Evolutionary conservation across 805 yeast species (phyloP).

Genomic region (Wickerhamiella lipophila): DNA sequence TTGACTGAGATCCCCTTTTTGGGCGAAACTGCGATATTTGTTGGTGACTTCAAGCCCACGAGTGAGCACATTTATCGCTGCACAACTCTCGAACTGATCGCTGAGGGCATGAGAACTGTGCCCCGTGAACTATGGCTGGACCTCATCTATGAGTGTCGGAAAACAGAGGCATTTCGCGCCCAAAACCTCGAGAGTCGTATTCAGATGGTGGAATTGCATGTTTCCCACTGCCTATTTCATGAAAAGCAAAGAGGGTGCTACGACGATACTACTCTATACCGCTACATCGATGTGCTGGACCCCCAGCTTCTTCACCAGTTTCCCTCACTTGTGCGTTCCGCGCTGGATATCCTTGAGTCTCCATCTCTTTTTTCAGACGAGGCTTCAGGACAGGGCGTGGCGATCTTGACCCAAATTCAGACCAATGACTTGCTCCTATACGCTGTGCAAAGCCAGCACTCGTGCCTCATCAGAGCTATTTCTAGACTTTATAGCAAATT

Average conservation of each 20-base stretch:
- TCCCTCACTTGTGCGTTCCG: background rate
- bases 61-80: background rate
- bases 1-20: background rate
- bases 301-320: background rate
- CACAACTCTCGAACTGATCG: background rate
- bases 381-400: background rate
- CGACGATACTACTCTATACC: background rate
- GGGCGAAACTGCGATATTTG: background rate
- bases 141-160: conserved; percentile 1
- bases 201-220: background rate
- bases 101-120: background rate
- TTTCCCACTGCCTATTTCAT: background rate
- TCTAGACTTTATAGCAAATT: background rate
- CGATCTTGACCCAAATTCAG: background rate
- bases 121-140: background rate
- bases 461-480: background rate
- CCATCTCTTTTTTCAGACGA: background rate
- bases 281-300: background rate
- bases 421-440: background rate
- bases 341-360: background rate
- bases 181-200: background rate
- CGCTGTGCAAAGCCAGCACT: background rate
- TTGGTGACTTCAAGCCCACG: background rate
- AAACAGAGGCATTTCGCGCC: background rate
- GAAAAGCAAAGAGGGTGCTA: background rate